phyloP scores from a whole-genome alignment of 2,329 filamentous ascomycete genomes.

The Ophiostoma sp. region DNA sequence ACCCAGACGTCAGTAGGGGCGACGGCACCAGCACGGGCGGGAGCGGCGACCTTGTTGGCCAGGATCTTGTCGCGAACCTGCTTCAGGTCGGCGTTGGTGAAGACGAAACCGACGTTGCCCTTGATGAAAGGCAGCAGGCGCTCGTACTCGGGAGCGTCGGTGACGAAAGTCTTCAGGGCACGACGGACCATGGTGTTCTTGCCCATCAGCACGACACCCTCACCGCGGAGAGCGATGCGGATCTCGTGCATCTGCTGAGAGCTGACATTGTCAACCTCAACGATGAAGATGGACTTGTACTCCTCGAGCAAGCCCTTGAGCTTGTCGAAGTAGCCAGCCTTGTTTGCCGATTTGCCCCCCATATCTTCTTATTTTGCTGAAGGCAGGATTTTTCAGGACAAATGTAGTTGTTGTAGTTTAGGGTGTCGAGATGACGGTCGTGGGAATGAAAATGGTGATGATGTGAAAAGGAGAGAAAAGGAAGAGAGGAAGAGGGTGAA shows the following conservation, averaged over 20 bases:
- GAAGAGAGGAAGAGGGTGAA: background rate
- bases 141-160: constrained; percentile 94
- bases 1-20: constrained; percentile 91
- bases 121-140: constrained; percentile 91
- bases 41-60: constrained; percentile 93
- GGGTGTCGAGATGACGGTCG: constrained; percentile 15
- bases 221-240: constrained; percentile 78
- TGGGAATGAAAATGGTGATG: constrained; percentile 19
- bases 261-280: constrained; percentile 97
- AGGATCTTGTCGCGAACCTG: constrained; percentile 88
- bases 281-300: constrained; percentile 97
- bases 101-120: constrained; percentile 99
- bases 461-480: background rate
- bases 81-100: constrained; percentile 98
- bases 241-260: constrained; percentile 99
- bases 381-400: constrained; percentile 99
- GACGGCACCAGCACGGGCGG: constrained; percentile 94
- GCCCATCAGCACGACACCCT: constrained; percentile 97
- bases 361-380: constrained; percentile 87
- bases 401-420: constrained; percentile 30
- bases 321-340: constrained; percentile 99
- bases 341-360: constrained; percentile 90
- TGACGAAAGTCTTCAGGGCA: constrained; percentile 90
- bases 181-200: constrained; percentile 99
- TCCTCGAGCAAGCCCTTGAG: constrained; percentile 94